Base-by-base conservation (phyloP, 1,284 basidiomycete genomes). In the Sporisorium exsertum region DNA sequence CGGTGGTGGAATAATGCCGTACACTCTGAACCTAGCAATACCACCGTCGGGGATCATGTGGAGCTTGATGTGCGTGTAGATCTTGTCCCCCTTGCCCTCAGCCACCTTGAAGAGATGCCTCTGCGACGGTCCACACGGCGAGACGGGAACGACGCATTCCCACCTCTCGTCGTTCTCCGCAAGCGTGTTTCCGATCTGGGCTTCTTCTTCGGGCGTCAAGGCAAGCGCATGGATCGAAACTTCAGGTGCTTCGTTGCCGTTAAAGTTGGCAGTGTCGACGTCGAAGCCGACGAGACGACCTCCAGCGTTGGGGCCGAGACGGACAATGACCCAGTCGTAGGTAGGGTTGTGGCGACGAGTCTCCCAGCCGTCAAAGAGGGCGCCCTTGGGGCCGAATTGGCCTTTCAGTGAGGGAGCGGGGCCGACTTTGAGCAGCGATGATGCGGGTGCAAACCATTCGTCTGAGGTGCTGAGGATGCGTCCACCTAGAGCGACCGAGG, bases 21-120 rank as follows among this genome's bases (percentile, higher is more conserved):
- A 84, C 12, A 86, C 86, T 15, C 87, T 72, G 80, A 87, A 87
- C 9, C 87, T 82, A 5, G 86, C 86, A 58, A 87, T 86, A 2
- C 96, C 96, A 51, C 96, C 97, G 84, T 99, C 96, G 1, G 96
- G 96, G 86, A 95, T 94, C 91, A 97, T 96, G 80, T 93, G 92
- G 46, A 98, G 89, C 87, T 94, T 97, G 74, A 98, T 90, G 83
- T 93, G 94, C 73, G 92, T 95, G 78, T 90, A 89, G n/a, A 71
- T 54, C 32, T 68, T 56, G 4, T 89, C 86, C 1, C 53, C 60
- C 22, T 72, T 60, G 15, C 57, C 67, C 29, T 62, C 33, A 7
- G 56, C 64, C 54, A 94, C 88, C 47, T 89, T 89, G 88, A 96
- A 97, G 35, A 97, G 88, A 86, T 98, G 95, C 58, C 92, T 90